phyloP scores from a whole-genome alignment of 768 basidiomycete species.

The Boletus pseudo-olivaceus region DNA sequence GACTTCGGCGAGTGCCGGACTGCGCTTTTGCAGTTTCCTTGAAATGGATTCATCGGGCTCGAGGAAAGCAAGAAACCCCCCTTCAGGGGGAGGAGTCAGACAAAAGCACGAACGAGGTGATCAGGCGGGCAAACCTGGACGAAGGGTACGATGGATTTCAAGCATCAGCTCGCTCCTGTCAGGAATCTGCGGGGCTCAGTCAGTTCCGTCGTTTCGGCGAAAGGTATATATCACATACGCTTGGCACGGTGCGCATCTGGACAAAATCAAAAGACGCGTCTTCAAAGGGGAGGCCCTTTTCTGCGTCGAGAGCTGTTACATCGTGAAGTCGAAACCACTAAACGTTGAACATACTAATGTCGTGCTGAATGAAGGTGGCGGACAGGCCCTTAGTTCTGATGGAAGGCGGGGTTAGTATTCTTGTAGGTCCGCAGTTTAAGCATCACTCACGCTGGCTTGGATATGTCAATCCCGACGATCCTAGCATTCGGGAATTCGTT shows the following conservation, averaged over 20 bases:
- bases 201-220: not conserved
- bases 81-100: not conserved
- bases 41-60: slow-evolving; percentile 2
- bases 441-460: not conserved
- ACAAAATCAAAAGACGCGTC: slow-evolving; percentile 10
- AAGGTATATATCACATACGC: not conserved
- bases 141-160: slow-evolving; percentile 5
- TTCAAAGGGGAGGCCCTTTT: slow-evolving; percentile 2
- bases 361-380: slow-evolving; percentile 1
- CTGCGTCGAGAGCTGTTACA: not conserved
- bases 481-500: not conserved
- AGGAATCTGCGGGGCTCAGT: not conserved
- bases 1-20: slow-evolving; percentile 1
- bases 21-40: not conserved
- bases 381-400: not conserved
- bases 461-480: slow-evolving; percentile 2
- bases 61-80: slow-evolving; percentile 2
- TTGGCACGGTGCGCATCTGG: slow-evolving; percentile 10
- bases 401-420: too few species aligned
- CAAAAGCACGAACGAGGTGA: not conserved
- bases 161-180: not conserved
- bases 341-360: not conserved
- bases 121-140: not conserved
- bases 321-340: not conserved
- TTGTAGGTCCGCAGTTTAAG: not conserved